Evolutionary conservation across 305 asterid genomes (phyloP).

Genomic region (Rubia peregrina): DNA sequence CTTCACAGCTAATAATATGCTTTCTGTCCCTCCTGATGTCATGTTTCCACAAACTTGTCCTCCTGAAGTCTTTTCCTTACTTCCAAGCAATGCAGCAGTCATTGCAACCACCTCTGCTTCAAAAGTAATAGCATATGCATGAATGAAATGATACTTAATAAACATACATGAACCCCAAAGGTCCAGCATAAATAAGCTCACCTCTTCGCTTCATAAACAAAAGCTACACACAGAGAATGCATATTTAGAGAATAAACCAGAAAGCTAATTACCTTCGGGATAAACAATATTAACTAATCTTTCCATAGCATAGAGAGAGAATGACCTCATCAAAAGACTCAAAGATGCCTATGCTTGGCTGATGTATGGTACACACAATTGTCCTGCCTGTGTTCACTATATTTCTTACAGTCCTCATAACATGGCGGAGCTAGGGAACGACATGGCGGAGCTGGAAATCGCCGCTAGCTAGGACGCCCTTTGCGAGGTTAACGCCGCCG

Average conservation of each 20-base stretch:
- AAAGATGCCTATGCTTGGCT: conserved; percentile 94
- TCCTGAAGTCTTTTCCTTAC: conserved; percentile 72
- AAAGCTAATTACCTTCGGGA: background rate
- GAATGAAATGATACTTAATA: too few species aligned
- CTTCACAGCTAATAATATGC: conserved; percentile 88
- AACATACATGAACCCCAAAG: too few species aligned
- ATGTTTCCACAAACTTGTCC: conserved; percentile 94
- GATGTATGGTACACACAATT: conserved; percentile 96
- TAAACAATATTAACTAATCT: background rate
- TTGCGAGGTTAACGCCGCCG: too few species aligned
- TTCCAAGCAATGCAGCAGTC: conserved; percentile 93
- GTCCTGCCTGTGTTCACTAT: conserved; percentile 95
- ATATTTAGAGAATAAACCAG: conserved; percentile 15
- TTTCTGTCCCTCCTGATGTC: conserved; percentile 99
- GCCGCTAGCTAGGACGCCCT: too few species aligned
- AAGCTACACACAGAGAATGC: conserved; percentile 48
- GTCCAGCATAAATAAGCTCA: conserved; percentile 90
- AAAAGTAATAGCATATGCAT: too few species aligned
- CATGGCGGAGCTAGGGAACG: background rate
- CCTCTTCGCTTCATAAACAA: conserved; percentile 95
- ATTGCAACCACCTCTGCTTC: conserved; percentile 93
- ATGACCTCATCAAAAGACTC: conserved; percentile 95
- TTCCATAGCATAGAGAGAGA: conserved; percentile 10
- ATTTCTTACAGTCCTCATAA: conserved; percentile 97
- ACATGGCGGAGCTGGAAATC: too few species aligned